Conservation (phyloP, 768 basidiomycete species). For the Pilatotrama ljubarskyi region DNA sequence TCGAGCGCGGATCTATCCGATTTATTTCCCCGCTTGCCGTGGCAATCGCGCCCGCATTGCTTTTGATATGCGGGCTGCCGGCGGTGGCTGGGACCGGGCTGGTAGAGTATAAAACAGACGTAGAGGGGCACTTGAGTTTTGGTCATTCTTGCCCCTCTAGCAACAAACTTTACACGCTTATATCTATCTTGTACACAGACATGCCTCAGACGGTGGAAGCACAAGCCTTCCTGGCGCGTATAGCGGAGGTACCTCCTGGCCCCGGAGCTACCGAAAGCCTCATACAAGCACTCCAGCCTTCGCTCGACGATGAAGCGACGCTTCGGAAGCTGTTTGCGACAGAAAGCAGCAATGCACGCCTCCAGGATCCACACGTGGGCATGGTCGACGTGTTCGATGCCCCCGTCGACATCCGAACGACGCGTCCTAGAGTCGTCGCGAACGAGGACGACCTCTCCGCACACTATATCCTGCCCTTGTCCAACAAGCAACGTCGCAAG, state of each 20-base stretch:
- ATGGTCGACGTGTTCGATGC: conserved; percentile 61
- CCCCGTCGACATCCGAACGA: conserved; percentile 47
- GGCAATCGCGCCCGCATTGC: no score
- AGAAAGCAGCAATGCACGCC: conserved; percentile 45
- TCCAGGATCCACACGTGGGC: conserved; percentile 52
- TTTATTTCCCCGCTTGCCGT: no score
- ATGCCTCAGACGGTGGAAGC: conserved; percentile 34
- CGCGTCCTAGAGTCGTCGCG: conserved; percentile 49
- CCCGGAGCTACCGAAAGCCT: conserved; percentile 36
- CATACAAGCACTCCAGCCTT: conserved; percentile 42
- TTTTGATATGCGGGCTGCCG: no score
- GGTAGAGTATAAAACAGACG: no score
- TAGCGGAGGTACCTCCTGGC: conserved; percentile 27
- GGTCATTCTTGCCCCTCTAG: not conserved
- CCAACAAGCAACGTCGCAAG: conserved; percentile 42
- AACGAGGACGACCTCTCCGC: conserved; percentile 45
- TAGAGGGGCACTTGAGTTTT: not conserved
- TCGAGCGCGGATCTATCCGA: no score
- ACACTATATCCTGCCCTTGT: conserved; percentile 57
- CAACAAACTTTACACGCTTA: no score
- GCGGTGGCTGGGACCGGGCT: no score
- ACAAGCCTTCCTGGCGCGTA: conserved; percentile 29
- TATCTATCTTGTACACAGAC: not conserved
- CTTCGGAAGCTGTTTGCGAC: conserved; percentile 57
- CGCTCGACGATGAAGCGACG: conserved; percentile 56